These are phyloP conservation scores for Arxiozyma heterogenica DNA, from an alignment of 1,139 yeast species.

Conservation along the genomic window DNA sequence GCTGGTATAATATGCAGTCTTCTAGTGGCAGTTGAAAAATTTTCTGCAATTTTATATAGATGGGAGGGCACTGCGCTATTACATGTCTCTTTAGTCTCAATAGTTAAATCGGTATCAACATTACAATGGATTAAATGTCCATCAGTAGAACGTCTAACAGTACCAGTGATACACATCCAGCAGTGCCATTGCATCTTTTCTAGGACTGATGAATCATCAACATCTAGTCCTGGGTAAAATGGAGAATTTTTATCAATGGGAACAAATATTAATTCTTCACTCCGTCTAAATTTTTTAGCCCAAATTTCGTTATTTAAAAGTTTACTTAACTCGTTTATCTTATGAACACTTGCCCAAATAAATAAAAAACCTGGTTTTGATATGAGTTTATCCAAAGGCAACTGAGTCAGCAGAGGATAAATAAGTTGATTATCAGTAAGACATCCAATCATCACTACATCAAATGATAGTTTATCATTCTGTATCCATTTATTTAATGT, in stretches of 20 bases:
- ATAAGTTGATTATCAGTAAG: slow-evolving; percentile 62
- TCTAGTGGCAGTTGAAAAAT: slow-evolving; percentile 72
- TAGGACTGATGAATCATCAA: slow-evolving; percentile 37
- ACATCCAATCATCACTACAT: slow-evolving; percentile 88
- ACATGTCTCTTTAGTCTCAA: slow-evolving; percentile 38
- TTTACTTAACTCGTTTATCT: slow-evolving; percentile 53
- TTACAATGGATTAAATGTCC: slow-evolving; percentile 83
- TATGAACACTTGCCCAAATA: slow-evolving; percentile 75
- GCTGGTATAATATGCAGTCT: slow-evolving; percentile 79
- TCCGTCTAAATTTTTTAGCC: slow-evolving; percentile 73
- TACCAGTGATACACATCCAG: slow-evolving; percentile 95
- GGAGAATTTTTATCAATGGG: slow-evolving; percentile 53
- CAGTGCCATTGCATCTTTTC: slow-evolving; percentile 80
- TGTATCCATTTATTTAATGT: slow-evolving; percentile 54
- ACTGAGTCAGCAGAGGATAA: slow-evolving; percentile 46
- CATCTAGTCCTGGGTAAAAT: slow-evolving; percentile 46
- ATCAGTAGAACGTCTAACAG: slow-evolving; percentile 79
- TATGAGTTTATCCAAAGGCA: slow-evolving; percentile 67
- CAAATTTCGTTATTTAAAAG: slow-evolving; percentile 49
- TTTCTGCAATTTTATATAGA: slow-evolving; percentile 78
- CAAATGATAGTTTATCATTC: slow-evolving; percentile 54
- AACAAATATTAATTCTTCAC: slow-evolving; percentile 74
- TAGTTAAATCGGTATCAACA: slow-evolving; percentile 76
- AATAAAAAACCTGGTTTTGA: slow-evolving; percentile 80
- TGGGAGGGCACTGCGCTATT: slow-evolving; percentile 59